Base-by-base conservation (phyloP, 352 stramenopile genomes). In the Phytophthora citrophthora region DNA sequence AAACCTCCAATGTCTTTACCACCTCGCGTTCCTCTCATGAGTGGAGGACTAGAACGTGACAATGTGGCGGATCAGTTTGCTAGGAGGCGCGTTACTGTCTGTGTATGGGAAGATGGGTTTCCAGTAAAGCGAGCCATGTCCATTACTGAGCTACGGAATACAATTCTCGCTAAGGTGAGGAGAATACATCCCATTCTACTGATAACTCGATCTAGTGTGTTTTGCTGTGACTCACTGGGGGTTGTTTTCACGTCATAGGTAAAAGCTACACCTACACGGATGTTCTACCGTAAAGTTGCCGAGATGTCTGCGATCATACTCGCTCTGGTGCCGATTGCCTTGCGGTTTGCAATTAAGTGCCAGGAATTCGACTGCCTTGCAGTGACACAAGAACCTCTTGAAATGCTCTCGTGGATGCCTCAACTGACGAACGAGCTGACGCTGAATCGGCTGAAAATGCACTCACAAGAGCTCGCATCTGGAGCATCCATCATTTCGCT, bases 41-140 rank as follows among this genome's bases (percentile, higher is more conserved):
- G 12, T 34, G 45, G 40, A 46, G 51, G 67, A 15, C 51, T 74
- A 32, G 76, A 81, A 8, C 70, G 72, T 31, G 70, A 81, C 20
- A 73, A 64, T 20, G 70, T 72, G 39, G 54, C 47, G 16, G 79
- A 89, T 10, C 76, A 81, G 23, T 85, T 92, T 47, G 68, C 79
- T 27, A 76, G 81, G 45, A 79, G 86, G 41, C 82, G 83, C 20
- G 79, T 94, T 12, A 92, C 74, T 23, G 86, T 94, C 9, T 91
- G 82, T 34, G 77, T 94, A 0, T 94, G 86, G 86, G 84, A 92
- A 59, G 72, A 88, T 40, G 83, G 84, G 0, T 60, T 82, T 24
- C 75, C 82, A 5, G 77, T 77, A 16, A 94, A 94, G 64, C 76
- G 79, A 34, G 76, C 79, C n/a, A 92, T 94, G 83, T 86, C 86